Evolutionary conservation across 1,139 yeast species (phyloP).

Genomic region (Suhomyces choctaworum): DNA sequence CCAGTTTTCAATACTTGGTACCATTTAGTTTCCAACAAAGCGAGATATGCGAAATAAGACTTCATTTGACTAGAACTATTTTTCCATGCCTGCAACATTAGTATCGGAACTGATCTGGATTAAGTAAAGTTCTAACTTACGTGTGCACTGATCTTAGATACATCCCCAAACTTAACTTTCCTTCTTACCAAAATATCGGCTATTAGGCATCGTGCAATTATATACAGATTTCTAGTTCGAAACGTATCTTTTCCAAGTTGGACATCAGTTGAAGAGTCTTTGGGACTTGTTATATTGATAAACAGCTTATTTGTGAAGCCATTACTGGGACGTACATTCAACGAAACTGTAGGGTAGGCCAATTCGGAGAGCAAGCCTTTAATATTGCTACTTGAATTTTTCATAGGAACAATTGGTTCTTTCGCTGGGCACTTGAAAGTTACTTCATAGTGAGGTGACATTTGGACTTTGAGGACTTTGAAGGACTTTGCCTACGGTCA

Average conservation of each 20-base stretch:
- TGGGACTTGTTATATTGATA: neutral
- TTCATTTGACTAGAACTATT: conserved; percentile 16
- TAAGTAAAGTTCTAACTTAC: conserved; percentile 18
- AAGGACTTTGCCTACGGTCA: neutral
- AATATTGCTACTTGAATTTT: neutral
- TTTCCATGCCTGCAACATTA: conserved; percentile 24
- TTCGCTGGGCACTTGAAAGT: neutral
- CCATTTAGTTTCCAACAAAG: conserved; percentile 24
- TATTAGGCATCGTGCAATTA: conserved; percentile 22
- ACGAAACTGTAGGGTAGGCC: neutral
- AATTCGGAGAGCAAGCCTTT: neutral
- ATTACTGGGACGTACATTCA: neutral
- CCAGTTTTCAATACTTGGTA: conserved; percentile 8
- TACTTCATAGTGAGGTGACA: neutral
- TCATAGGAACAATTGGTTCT: neutral
- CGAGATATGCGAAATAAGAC: conserved; percentile 22
- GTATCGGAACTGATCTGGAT: conserved; percentile 6
- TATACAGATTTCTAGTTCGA: conserved; percentile 25
- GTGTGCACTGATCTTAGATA: conserved; percentile 21
- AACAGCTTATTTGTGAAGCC: neutral
- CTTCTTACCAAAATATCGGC: conserved; percentile 10
- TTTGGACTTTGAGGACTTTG: no score
- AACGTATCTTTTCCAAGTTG: conserved; percentile 7
- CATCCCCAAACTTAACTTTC: conserved; percentile 12
- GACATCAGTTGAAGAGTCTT: neutral